Base-by-base conservation (phyloP, 2,329 filamentous ascomycete genomes). In the Penicillium sp. region DNA sequence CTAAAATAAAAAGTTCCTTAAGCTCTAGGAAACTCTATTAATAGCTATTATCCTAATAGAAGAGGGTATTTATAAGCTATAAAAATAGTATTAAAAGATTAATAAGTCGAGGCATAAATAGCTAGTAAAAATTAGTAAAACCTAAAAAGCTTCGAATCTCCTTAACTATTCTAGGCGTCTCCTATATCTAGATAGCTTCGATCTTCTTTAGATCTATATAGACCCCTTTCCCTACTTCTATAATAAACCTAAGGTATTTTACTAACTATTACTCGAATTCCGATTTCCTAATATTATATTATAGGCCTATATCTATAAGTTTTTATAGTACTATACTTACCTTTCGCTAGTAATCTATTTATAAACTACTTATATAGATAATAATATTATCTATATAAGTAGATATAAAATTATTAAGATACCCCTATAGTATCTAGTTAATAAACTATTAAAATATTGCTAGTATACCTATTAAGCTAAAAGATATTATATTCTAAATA, bases 401-500 rank as follows among this genome's bases (percentile, higher is more conserved):
- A 26, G 1, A 31, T 9, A 37, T 37, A 37, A 37, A 37, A 4
- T 37, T 37, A 43, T 33, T 27, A 26, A 37, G 14, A 27, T 31
- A 37, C 10, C 32, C 10, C 32, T 37, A 23, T 32, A 42, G 5
- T 30, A 37, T 25, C 29, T 37, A 29, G 8, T 41, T 36, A 36
- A 41, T 41, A 36, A 29, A 37, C 30, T 2, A 27, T 18, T 39
- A 36, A 27, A 35, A 36, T 28, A 33, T 32, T 29, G 16, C 11
- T 30, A 30, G 26, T 36, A 28, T 18, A 30, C 23, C 6, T 18
- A 6, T 39, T 12, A 35, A 45, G 42, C 47, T 42, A 40, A 64
- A 64, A 4, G 27, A 18, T 25, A 25, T 35, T 16, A 62, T 39
- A 18, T 54, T 31, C 26, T 59, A 43, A 65, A 64, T n/a, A 40